A percentile compares a stretch with the other conserved stretches of the same genome.
Evolutionary conservation across 768 basidiomycete species (phyloP).

Genomic region (Cyclocybe aegerita): DNA sequence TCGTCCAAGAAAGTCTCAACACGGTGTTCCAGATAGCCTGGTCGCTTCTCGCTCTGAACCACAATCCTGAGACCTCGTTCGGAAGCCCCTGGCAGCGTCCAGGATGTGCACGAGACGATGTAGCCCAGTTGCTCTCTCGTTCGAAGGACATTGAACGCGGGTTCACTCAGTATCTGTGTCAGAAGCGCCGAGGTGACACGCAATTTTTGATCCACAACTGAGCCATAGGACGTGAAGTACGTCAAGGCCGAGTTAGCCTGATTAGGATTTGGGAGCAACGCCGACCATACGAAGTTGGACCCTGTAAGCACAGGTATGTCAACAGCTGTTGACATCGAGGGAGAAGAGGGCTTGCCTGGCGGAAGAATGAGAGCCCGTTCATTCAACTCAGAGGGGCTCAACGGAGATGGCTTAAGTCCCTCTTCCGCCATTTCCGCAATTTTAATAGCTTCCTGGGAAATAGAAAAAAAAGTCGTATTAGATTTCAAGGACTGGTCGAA

Average conservation of each 20-base stretch:
- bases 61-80: slow-evolving; percentile 79
- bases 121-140: slow-evolving; percentile 97
- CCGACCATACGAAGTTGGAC: slow-evolving; percentile 65
- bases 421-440: slow-evolving; percentile 73
- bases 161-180: slow-evolving; percentile 85
- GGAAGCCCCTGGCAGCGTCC: slow-evolving; percentile 60
- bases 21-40: slow-evolving; percentile 80
- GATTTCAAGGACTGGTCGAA: not conserved
- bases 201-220: slow-evolving; percentile 56
- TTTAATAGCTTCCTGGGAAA: slow-evolving; percentile 56
- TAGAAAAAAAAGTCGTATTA: slow-evolving; percentile 5
- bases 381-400: slow-evolving; percentile 55
- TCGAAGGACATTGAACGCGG: slow-evolving; percentile 86
- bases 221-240: slow-evolving; percentile 83
- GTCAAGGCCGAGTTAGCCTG: slow-evolving; percentile 86
- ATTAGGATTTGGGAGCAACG: slow-evolving; percentile 74
- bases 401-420: slow-evolving; percentile 53
- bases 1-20: slow-evolving; percentile 84
- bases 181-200: slow-evolving; percentile 74
- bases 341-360: slow-evolving; percentile 42
- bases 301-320: slow-evolving; percentile 38
- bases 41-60: slow-evolving; percentile 84
- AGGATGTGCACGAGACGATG: slow-evolving; percentile 66
- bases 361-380: slow-evolving; percentile 69
- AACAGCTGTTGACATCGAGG: slow-evolving; percentile 1